Conservation (phyloP, 495 filamentous ascomycete genomes). For the Tuber magnatum region DNA sequence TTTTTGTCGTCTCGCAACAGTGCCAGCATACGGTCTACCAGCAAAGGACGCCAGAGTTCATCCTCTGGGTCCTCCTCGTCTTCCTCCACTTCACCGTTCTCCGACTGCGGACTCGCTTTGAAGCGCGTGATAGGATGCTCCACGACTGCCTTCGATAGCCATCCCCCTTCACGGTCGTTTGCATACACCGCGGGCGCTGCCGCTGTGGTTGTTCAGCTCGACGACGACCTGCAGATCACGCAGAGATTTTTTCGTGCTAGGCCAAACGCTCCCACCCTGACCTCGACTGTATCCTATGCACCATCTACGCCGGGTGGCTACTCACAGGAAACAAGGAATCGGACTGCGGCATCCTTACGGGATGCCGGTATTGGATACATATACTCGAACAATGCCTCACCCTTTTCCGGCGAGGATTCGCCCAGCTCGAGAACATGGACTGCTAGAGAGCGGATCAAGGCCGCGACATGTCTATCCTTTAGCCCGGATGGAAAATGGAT, state of each 20-base stretch:
- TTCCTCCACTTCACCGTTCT: slow-evolving; percentile 31
- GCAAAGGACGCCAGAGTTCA: slow-evolving; percentile 46
- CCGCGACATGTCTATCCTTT: slow-evolving; percentile 88
- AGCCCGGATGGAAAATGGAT: slow-evolving; percentile 84
- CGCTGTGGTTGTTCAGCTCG: slow-evolving; percentile 79
- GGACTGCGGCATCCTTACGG: slow-evolving; percentile 50
- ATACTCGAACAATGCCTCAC: slow-evolving; percentile 41
- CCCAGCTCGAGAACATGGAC: slow-evolving; percentile 66
- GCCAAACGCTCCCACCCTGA: slow-evolving; percentile 61
- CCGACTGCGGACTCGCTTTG: slow-evolving; percentile 54
- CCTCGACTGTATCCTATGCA: slow-evolving; percentile 38
- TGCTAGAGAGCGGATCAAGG: slow-evolving; percentile 81
- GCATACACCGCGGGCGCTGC: slow-evolving; percentile 87
- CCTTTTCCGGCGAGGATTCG: slow-evolving; percentile 53
- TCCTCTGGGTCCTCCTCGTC: slow-evolving; percentile 22
- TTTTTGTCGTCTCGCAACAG: slow-evolving; percentile 49
- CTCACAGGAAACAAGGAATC: slow-evolving; percentile 56
- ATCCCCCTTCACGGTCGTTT: slow-evolving; percentile 63
- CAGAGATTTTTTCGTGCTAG: slow-evolving; percentile 88
- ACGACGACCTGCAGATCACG: slow-evolving; percentile 59
- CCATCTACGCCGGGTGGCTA: slow-evolving; percentile 58
- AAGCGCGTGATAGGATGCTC: slow-evolving; percentile 75
- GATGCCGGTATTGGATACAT: slow-evolving; percentile 50
- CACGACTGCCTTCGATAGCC: slow-evolving; percentile 76
- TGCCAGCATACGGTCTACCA: slow-evolving; percentile 49